Evolutionary conservation across 306 rosid genomes (phyloP).

Genomic region (Oemleria cerasiformis): DNA sequence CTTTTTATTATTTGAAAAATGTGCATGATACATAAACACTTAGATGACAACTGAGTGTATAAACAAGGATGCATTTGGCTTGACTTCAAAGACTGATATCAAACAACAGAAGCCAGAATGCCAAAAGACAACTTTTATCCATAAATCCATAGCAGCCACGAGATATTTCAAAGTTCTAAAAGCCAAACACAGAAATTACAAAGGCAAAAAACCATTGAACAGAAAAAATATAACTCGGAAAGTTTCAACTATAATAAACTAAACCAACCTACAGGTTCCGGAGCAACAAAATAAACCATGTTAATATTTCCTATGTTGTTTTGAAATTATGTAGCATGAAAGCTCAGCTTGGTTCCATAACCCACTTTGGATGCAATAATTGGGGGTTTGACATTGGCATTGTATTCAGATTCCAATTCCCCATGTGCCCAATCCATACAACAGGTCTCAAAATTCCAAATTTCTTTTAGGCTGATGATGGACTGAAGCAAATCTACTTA

Average conservation of each 20-base stretch:
- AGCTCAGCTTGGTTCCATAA: background rate
- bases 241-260: background rate
- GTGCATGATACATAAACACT: background rate
- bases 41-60: background rate
- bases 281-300: background rate
- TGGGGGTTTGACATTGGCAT: background rate
- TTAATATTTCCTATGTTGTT: background rate
- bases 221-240: background rate
- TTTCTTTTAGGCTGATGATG: background rate
- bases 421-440: background rate
- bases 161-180: background rate
- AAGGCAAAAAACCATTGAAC: background rate
- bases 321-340: background rate
- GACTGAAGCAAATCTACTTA: background rate
- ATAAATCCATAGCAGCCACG: background rate
- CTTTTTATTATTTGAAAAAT: background rate
- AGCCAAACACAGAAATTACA: background rate
- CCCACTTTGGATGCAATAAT: background rate
- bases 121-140: background rate
- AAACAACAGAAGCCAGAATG: background rate
- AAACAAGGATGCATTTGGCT: background rate
- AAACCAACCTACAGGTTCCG: background rate
- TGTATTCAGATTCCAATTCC: background rate
- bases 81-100: background rate
- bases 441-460: background rate